Conservation (phyloP, 768 basidiomycete genomes). For the Kwoniella botswanensis region DNA sequence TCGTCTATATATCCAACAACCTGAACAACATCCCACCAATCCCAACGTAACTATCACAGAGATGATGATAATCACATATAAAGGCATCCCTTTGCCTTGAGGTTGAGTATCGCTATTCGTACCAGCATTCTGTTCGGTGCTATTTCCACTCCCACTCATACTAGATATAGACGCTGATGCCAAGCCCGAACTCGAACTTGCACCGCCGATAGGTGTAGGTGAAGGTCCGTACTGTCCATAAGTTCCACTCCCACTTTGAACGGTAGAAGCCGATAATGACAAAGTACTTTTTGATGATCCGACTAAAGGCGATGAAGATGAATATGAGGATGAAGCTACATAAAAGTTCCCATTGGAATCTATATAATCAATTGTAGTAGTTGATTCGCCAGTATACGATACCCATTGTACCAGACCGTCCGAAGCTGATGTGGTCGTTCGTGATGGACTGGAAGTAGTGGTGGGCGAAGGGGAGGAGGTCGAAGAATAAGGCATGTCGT, state of each 20-base stretch:
- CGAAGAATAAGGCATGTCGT: not conserved
- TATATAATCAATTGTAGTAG: not conserved
- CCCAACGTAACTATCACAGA: conserved; percentile 11
- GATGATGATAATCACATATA: conserved; percentile 4
- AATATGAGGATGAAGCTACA: not conserved
- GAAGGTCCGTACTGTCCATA: not conserved
- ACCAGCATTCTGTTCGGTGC: not conserved
- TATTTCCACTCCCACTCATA: not conserved
- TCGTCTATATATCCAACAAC: conserved; percentile 15
- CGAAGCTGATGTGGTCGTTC: not conserved
- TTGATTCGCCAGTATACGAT: not conserved
- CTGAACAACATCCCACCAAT: conserved; percentile 5
- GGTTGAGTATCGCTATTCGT: not conserved
- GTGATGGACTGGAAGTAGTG: not conserved
- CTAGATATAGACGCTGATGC: not conserved
- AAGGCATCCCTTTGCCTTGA: not conserved
- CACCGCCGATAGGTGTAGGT: not conserved
- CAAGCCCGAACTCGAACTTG: not conserved
- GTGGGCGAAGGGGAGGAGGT: not conserved
- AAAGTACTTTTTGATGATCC: not conserved
- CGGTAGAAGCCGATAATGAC: not conserved
- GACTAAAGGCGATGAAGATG: not conserved
- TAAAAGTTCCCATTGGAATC: conserved; percentile 7
- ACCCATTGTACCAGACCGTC: not conserved
- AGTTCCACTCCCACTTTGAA: not conserved